Base-by-base conservation (phyloP, 208 protist species). In the Crithidia brevicula region DNA sequence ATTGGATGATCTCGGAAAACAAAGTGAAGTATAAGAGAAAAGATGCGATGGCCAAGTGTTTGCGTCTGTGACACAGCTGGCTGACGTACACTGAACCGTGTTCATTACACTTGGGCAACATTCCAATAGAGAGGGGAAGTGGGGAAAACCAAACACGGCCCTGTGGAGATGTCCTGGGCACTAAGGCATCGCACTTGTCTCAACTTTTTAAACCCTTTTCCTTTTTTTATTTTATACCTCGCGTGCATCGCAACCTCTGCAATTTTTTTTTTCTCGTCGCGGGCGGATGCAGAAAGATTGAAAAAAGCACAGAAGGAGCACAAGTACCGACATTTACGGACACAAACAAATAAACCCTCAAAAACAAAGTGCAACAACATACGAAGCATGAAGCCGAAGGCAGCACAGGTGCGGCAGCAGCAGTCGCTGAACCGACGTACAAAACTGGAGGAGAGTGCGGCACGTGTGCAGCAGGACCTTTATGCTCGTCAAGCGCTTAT, bases 351-450 rank as follows among this genome's bases (percentile, higher is more conserved):
- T 18, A 79, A 16, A 51, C 2, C 23, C 33, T n/a, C n/a, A n/a
- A n/a, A n/a, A 49, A 16, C 43, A 49, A 16, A 62, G 42, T 22
- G 11, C 23, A 13, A 28, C 8, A 2, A 23, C 25, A 7, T 36
- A 18, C 62, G 16, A 79, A 18, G 33, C 3, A 94, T 91, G 88
- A 87, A 88, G 65, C 88, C 88, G 22, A 82, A 79, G n/a, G 57
- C 81, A 15, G 88, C 88, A 11, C 81, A 91, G 63, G 40, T 91
- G 64, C 88, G 88, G 18, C 88, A 91, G 68, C 85, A 90, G 71
- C 88, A 94, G 67, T 73, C 88, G 43, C 68, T 79, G 67, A 76
- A 73, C 27, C 74, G 86, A 5, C 85, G 86, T 30, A 67, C 70
- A 33, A 79, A 67, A 18, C 52, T 91, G 9, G 78, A 89, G 54